Percentiles rank a stretch among this genome's conserved stretches.
phyloP scores from a whole-genome alignment of 192 early-diverging fungal species.

The Mortierella antarctica region DNA sequence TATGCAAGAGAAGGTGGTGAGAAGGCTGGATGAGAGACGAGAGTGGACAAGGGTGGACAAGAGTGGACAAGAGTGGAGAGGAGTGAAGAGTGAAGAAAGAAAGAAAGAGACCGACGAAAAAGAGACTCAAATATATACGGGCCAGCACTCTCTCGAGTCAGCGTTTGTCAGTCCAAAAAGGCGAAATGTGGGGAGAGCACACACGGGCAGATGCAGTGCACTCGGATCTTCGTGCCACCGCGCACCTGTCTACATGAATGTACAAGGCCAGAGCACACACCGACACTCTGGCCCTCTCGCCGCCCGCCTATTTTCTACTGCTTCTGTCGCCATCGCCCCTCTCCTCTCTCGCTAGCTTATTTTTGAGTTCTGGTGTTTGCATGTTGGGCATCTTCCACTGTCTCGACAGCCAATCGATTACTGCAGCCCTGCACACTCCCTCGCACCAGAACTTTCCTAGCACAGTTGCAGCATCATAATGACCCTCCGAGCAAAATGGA shows the following conservation, averaged over 20 bases:
- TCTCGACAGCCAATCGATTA: too few relatives aligned
- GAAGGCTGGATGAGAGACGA: too few relatives aligned
- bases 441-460: too few relatives aligned
- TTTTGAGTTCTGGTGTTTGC: too few relatives aligned
- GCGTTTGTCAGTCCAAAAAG: background rate
- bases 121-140: background rate
- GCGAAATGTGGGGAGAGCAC: conserved; percentile 13
- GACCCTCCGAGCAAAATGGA: too few relatives aligned
- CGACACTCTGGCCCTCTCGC: background rate
- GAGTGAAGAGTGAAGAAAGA: background rate
- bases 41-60: background rate
- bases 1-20: too few relatives aligned
- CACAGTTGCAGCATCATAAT: too few relatives aligned
- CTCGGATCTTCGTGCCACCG: background rate
- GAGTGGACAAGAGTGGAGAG: background rate
- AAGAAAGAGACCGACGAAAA: background rate
- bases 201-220: background rate
- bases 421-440: too few relatives aligned
- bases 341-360: background rate
- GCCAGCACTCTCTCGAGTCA: too few relatives aligned
- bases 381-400: too few relatives aligned
- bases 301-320: background rate
- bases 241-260: too few relatives aligned
- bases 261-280: too few relatives aligned
- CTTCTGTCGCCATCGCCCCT: background rate